A percentile compares a stretch with the other conserved stretches of the same genome.
Evolutionary conservation across 2,329 filamentous ascomycete genomes (phyloP).

Genomic region (Furcasterigmium furcatum): DNA sequence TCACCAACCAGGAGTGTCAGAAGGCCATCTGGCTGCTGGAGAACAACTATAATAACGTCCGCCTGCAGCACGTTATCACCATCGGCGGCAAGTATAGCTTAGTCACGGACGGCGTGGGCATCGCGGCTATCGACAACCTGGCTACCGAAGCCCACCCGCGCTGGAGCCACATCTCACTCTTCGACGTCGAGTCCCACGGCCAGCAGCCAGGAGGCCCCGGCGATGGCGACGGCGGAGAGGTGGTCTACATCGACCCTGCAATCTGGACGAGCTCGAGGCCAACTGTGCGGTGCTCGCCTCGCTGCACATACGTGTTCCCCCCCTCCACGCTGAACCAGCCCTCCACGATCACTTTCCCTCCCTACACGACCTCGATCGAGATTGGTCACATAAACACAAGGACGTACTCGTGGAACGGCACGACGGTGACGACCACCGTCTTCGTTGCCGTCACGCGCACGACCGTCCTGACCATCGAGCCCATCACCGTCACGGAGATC

Average conservation of each 20-base stretch:
- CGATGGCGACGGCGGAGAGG: background rate
- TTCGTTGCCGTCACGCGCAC: background rate
- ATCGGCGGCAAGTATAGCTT: conserved; percentile 25
- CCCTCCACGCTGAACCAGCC: conserved; percentile 6
- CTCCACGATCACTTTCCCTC: background rate
- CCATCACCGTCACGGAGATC: background rate
- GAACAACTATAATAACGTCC: conserved; percentile 16
- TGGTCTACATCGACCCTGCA: conserved; percentile 16
- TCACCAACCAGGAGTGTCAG: conserved; percentile 16
- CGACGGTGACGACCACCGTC: background rate
- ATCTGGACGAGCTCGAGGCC: conserved; percentile 4
- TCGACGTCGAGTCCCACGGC: conserved; percentile 12
- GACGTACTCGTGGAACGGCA: background rate
- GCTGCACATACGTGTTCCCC: conserved; percentile 19
- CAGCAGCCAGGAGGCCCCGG: background rate
- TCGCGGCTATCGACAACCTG: conserved; percentile 21
- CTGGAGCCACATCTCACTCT: conserved; percentile 21
- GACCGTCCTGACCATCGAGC: background rate
- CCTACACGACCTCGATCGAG: background rate
- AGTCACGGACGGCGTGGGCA: conserved; percentile 18
- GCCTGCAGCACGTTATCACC: conserved; percentile 22
- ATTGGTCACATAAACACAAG: background rate
- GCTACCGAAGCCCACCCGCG: conserved; percentile 20
- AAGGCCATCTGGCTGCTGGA: conserved; percentile 15
- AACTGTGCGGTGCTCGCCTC: conserved; percentile 8